Evolutionary conservation across 306 rosid genomes (phyloP).

Genomic region (Pyrus communis): DNA sequence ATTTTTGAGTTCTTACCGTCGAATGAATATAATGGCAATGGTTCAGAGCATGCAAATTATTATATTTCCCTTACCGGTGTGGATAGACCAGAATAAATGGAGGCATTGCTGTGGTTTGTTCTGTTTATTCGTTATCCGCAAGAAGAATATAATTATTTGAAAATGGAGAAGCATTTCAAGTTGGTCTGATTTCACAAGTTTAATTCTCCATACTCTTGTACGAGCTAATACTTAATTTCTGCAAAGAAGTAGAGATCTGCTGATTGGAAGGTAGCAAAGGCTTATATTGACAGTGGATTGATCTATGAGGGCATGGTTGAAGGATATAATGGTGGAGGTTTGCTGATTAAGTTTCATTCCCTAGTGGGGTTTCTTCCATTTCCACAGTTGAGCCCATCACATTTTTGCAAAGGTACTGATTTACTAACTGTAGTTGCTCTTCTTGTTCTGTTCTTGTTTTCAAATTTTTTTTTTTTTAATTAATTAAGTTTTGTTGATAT

Average conservation of each 20-base stretch:
- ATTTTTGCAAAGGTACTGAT: slow-evolving; percentile 60
- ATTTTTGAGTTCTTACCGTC: not conserved
- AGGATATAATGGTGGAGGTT: slow-evolving; percentile 69
- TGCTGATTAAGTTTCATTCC: slow-evolving; percentile 58
- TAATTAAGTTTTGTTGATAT: not conserved
- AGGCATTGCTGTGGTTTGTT: not conserved
- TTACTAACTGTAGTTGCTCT: not conserved
- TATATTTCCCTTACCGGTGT: not conserved
- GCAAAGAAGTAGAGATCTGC: slow-evolving; percentile 85
- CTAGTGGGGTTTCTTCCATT: slow-evolving; percentile 79
- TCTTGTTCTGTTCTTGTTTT: not conserved
- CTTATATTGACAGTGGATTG: slow-evolving; percentile 47
- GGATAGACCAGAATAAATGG: too few species aligned
- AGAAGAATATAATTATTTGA: not conserved
- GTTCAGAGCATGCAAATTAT: not conserved
- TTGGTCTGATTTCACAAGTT: not conserved
- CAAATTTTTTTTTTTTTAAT: not conserved
- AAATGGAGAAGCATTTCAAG: not conserved
- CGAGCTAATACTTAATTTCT: slow-evolving; percentile 57
- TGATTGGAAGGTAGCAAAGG: slow-evolving; percentile 80
- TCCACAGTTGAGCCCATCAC: slow-evolving; percentile 68
- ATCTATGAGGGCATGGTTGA: slow-evolving; percentile 67
- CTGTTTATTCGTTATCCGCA: not conserved
- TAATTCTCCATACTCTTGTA: not conserved
- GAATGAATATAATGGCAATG: not conserved